A percentile compares a stretch with the other conserved stretches of the same genome.
Evolutionary conservation across 805 yeast genomes (phyloP).

Genomic region (Nadsonia fulvescens): DNA sequence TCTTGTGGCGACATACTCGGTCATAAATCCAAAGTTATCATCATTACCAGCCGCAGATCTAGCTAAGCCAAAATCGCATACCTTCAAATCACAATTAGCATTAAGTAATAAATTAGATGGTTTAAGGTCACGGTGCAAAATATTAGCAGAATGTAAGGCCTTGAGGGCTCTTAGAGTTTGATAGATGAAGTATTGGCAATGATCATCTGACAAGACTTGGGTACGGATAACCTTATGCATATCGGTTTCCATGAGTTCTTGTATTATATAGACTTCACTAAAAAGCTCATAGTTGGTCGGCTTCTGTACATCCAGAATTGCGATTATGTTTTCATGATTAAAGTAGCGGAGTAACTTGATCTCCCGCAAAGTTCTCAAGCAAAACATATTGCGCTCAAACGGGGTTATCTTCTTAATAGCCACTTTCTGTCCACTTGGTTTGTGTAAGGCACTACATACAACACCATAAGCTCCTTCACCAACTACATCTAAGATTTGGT

Average conservation of each 20-base stretch:
- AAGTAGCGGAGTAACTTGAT: slow-evolving; percentile 77
- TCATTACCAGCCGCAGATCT: slow-evolving; percentile 36
- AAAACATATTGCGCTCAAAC: slow-evolving; percentile 74
- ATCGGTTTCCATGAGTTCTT: slow-evolving; percentile 94
- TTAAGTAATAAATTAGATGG: slow-evolving; percentile 76
- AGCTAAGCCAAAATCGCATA: slow-evolving; percentile 91
- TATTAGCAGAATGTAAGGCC: slow-evolving; percentile 85
- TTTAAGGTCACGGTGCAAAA: slow-evolving; percentile 80
- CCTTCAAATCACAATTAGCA: slow-evolving; percentile 82
- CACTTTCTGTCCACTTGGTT: slow-evolving; percentile 73
- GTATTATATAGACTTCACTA: slow-evolving; percentile 65
- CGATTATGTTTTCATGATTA: slow-evolving; percentile 83
- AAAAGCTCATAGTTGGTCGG: slow-evolving; percentile 63
- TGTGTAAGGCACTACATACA: slow-evolving; percentile 74
- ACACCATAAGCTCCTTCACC: slow-evolving; percentile 97
- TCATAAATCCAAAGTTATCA: slow-evolving; percentile 66
- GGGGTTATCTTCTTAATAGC: slow-evolving; percentile 93
- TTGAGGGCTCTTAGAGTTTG: slow-evolving; percentile 83
- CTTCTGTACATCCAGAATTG: slow-evolving; percentile 74
- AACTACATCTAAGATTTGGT: slow-evolving; percentile 65
- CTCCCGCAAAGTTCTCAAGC: slow-evolving; percentile 77
- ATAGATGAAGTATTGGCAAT: slow-evolving; percentile 81
- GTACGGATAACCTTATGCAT: slow-evolving; percentile 92
- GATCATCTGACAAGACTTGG: slow-evolving; percentile 77
- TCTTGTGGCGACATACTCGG: slow-evolving; percentile 93